Percentiles rank a stretch among this genome's conserved stretches.
phyloP scores from a whole-genome alignment of 2,329 filamentous ascomycete species.

The Fusarium sp. region DNA sequence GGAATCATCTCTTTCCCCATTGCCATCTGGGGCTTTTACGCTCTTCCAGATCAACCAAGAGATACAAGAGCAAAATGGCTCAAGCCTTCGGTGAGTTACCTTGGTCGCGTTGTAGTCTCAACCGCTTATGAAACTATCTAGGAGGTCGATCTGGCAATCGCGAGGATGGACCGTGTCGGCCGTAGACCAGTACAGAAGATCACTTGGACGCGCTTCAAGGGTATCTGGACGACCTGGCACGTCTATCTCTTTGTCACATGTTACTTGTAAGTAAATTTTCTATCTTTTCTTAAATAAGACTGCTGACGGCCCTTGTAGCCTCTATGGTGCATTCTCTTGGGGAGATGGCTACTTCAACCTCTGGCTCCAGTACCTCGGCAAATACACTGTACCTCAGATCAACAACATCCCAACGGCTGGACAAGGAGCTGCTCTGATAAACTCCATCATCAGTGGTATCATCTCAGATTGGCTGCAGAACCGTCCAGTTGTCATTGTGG shows the following conservation, averaged over 20 bases:
- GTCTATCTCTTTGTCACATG: constrained; percentile 24
- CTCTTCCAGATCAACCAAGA: constrained; percentile 25
- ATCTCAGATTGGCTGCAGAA: constrained; percentile 20
- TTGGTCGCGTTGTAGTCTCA: neutral
- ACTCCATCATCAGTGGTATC: constrained; percentile 22
- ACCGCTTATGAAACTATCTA: neutral
- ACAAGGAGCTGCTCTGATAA: constrained; percentile 24
- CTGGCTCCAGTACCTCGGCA: constrained; percentile 51
- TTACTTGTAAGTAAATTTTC: constrained; percentile 9
- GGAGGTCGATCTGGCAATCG: constrained; percentile 18
- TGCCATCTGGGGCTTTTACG: constrained; percentile 32
- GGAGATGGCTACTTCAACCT: constrained; percentile 50
- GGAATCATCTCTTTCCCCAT: constrained; percentile 33
- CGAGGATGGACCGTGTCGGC: constrained; percentile 17
- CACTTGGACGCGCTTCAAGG: constrained; percentile 22
- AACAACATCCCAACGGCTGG: constrained; percentile 57
- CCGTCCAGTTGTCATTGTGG: constrained; percentile 23
- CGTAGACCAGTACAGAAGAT: constrained; percentile 20
- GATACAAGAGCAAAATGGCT: constrained; percentile 24
- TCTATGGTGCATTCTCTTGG: constrained; percentile 24
- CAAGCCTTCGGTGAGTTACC: neutral
- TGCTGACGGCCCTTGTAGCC: neutral
- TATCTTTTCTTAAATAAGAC: fast-evolving
- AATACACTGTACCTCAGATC: constrained; percentile 52
- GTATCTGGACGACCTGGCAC: constrained; percentile 25